Conservation (phyloP, 2,329 filamentous ascomycete species). For the Fusarium subglutinans region DNA sequence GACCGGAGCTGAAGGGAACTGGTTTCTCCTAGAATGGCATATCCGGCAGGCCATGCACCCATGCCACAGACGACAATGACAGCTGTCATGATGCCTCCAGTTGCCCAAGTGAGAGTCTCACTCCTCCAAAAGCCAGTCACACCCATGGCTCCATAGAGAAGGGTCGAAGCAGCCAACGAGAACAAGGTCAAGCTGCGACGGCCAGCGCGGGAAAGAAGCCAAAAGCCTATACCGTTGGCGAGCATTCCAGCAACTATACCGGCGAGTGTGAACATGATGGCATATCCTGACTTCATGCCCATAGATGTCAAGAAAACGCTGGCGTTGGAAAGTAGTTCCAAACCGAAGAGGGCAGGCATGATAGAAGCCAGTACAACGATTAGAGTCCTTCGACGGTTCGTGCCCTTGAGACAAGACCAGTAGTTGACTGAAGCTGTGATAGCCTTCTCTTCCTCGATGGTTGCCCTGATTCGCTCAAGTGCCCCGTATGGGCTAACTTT, state of each 20-base stretch:
- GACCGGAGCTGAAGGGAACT: slow-evolving; percentile 37
- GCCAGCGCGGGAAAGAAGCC: slow-evolving; percentile 53
- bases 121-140: slow-evolving; percentile 31
- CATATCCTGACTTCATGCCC: slow-evolving; percentile 42
- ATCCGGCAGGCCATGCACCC: slow-evolving; percentile 54
- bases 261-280: slow-evolving; percentile 56
- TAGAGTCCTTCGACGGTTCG: slow-evolving; percentile 51
- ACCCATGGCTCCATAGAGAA: slow-evolving; percentile 56
- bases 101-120: background rate
- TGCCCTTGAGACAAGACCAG: slow-evolving; percentile 52
- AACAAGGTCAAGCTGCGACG: slow-evolving; percentile 51
- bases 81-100: slow-evolving; percentile 49
- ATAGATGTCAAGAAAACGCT: slow-evolving; percentile 51
- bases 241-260: slow-evolving; percentile 57
- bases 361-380: slow-evolving; percentile 52
- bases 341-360: slow-evolving; percentile 54
- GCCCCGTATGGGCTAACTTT: slow-evolving; percentile 18
- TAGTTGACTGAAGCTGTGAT: slow-evolving; percentile 48
- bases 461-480: slow-evolving; percentile 31
- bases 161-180: slow-evolving; percentile 44
- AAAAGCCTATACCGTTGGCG: slow-evolving; percentile 56
- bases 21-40: slow-evolving; percentile 49
- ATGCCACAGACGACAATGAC: slow-evolving; percentile 52
- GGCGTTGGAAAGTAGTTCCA: slow-evolving; percentile 53
- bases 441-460: slow-evolving; percentile 54